Evolutionary conservation across 371 early-diverging fungal genomes (phyloP), one percentile per base, ranked within the genome.

Genomic region (Lichtheimia hyalospora): DNA sequence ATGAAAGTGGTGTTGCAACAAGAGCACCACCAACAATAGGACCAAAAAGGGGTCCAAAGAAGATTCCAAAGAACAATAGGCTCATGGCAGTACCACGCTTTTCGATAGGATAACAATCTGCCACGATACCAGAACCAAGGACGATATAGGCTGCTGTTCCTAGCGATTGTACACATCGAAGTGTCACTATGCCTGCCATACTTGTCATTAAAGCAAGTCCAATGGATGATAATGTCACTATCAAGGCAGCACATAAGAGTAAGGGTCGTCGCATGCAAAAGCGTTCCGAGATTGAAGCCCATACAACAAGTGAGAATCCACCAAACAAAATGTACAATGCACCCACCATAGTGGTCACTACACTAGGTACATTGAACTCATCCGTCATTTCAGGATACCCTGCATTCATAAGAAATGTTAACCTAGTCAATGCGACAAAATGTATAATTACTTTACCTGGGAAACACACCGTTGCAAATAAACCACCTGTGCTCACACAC

Each of bases 91-190:
- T 42, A 12, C 71, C 68, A 25, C 71, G 62, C 52, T 65, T 49
- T 41, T 65, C 61, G 21, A 68, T 49, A 7, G 64, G 60, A 42
- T 67, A 71, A 44, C 62, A 62, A 34, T 71, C 71, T 5, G 54
- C 54, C 52, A 62, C 44, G 10, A 50, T 50, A 42, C 88, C 91
- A 12, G 88, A 84, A 5, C 91, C 88, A 3, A 89, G 72, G 13
- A 81, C 68, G 41, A 80, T 71, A 23, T 79, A 83, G 20, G 84
- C 85, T 5, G 84, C 82, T 6, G 87, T 68, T 4, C 92, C 92
- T 23, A 79, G 61, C 14, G 88, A 70, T 69, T 92, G 93, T 40
- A 92, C 59, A 21, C 84, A 69, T 5, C 93, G 86, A 42, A 89
- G 77, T 0, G 75, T 70, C 24, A 89, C 78, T 15, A 92, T 72